Conservation (phyloP, 1,284 basidiomycete species). For the Pterula multifida region DNA sequence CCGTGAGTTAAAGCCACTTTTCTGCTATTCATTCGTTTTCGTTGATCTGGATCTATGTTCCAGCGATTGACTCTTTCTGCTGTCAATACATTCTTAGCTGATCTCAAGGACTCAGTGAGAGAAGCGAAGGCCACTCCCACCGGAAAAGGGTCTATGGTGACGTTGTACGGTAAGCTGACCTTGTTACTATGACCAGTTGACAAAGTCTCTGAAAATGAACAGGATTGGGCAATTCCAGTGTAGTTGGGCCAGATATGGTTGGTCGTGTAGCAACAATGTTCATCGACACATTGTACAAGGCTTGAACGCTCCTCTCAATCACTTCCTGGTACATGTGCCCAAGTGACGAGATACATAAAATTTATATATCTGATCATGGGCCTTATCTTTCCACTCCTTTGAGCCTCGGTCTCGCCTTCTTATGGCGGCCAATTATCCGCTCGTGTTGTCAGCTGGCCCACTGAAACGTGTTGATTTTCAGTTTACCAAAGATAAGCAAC, state of each 20-base stretch:
- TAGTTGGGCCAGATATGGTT: constrained; percentile 82
- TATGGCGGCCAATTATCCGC: no score
- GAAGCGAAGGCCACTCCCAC: constrained; percentile 46
- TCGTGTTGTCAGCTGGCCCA: no score
- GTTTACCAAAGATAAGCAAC: no score
- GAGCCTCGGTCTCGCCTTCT: no score
- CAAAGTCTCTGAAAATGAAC: constrained; percentile 4
- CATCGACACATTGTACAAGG: constrained; percentile 77
- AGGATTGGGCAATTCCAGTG: constrained; percentile 84
- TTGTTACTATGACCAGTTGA: not conserved
- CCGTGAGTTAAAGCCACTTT: constrained; percentile 36
- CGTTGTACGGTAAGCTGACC: constrained; percentile 54
- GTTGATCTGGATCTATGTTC: constrained; percentile 7
- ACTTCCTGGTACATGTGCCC: no score
- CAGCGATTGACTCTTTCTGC: constrained; percentile 72
- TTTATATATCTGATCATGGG: no score
- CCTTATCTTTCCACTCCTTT: no score
- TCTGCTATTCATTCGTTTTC: not conserved
- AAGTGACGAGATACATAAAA: no score
- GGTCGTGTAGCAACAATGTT: constrained; percentile 74
- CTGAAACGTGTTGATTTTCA: no score
- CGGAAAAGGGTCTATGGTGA: constrained; percentile 74
- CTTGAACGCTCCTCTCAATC: no score
- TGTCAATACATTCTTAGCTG: constrained; percentile 69
- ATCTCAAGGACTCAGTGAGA: constrained; percentile 67